A percentile compares a stretch with the other conserved stretches of the same genome.
Evolutionary conservation across 1,284 basidiomycete species (phyloP).

Genomic region (Cystobasidium slooffiae): DNA sequence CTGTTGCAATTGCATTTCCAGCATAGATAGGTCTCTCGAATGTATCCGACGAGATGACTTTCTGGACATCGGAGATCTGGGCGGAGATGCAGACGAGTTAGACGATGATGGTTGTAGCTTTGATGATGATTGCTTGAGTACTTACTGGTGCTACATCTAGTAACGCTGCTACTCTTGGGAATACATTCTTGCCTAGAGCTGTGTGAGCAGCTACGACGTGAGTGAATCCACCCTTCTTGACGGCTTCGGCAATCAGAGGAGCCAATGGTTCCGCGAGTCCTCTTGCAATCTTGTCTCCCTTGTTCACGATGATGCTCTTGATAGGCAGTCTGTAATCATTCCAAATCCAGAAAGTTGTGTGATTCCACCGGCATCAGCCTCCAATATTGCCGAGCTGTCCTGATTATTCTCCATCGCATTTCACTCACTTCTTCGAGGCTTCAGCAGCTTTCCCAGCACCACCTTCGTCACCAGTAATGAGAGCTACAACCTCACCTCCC

Average conservation of each 20-base stretch:
- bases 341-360: neutral
- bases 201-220: conserved; percentile 86
- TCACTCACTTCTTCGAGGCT: conserved; percentile 76
- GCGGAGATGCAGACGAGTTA: conserved; percentile 33
- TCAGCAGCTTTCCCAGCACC: conserved; percentile 68
- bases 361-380: neutral
- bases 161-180: conserved; percentile 83
- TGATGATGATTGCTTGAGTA: neutral
- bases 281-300: conserved; percentile 58
- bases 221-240: conserved; percentile 65
- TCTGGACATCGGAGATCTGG: conserved; percentile 86
- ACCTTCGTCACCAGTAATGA: conserved; percentile 76
- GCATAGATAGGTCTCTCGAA: conserved; percentile 97
- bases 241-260: conserved; percentile 62
- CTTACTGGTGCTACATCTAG: conserved; percentile 67
- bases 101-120: neutral
- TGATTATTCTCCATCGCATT: neutral
- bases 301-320: conserved; percentile 59
- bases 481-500: conserved; percentile 81
- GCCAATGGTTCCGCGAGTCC: conserved; percentile 61
- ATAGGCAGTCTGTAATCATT: conserved; percentile 54
- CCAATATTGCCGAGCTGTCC: conserved; percentile 18
- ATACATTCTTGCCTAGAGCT: conserved; percentile 71
- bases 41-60: conserved; percentile 75
- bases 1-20: conserved; percentile 94